phyloP scores from a whole-genome alignment of 495 filamentous ascomycete genomes.

The Aspergillus olivimuriae region DNA sequence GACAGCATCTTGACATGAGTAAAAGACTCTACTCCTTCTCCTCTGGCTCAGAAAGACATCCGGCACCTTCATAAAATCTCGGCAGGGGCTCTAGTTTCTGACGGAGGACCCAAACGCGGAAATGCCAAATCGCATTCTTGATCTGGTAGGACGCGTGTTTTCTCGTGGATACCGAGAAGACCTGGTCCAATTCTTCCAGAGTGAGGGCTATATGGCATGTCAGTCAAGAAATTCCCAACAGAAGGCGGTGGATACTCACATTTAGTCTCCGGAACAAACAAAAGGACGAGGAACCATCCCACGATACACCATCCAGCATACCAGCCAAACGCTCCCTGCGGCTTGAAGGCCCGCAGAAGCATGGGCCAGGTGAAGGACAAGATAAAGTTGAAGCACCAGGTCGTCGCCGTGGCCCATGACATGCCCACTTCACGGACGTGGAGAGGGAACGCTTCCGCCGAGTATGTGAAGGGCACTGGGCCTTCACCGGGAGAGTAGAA shows the following conservation, averaged over 20 bases:
- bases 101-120: constrained; percentile 44
- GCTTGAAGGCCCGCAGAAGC: constrained; percentile 41
- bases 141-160: constrained; percentile 44
- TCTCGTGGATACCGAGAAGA: constrained; percentile 47
- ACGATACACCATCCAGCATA: constrained; percentile 55
- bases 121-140: constrained; percentile 43
- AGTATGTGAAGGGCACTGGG: constrained; percentile 53
- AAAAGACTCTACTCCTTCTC: neutral
- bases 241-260: constrained; percentile 20
- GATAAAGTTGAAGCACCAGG: constrained; percentile 48
- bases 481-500: constrained; percentile 53
- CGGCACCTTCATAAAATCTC: constrained; percentile 35
- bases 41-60: constrained; percentile 31
- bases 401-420: constrained; percentile 52
- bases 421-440: constrained; percentile 64
- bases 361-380: constrained; percentile 53
- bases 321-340: constrained; percentile 55
- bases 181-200: constrained; percentile 46
- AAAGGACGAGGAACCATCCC: constrained; percentile 49
- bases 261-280: constrained; percentile 55
- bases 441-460: constrained; percentile 52
- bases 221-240: constrained; percentile 7
- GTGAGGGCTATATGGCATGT: constrained; percentile 34
- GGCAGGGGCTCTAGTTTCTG: constrained; percentile 41
- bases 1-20: no score